A percentile compares a stretch with the other conserved stretches of the same genome.
Evolutionary conservation across 1,139 yeast species (phyloP).

Genomic region (Hyphopichia burtonii): DNA sequence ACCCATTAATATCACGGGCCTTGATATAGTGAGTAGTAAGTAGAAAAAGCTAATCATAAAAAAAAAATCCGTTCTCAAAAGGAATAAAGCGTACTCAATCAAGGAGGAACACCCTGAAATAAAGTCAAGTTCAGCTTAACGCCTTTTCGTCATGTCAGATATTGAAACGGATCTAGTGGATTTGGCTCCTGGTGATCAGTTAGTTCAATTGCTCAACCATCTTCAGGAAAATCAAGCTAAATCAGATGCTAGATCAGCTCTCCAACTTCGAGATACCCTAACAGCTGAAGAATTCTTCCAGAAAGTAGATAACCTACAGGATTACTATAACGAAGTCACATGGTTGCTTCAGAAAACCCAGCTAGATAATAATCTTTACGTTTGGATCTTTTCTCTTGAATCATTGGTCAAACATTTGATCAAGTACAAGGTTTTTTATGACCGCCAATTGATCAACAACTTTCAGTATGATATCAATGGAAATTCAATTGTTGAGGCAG

Average conservation of each 20-base stretch:
- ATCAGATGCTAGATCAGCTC: background rate
- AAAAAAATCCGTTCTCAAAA: too few species aligned
- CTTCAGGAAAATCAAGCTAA: background rate
- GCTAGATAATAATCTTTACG: slow-evolving; percentile 12
- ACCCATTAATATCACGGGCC: background rate
- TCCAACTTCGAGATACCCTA: slow-evolving; percentile 1
- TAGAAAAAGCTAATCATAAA: too few species aligned
- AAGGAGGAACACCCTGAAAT: too few species aligned
- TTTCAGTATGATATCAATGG: slow-evolving; percentile 1
- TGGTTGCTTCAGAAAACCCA: slow-evolving; percentile 13
- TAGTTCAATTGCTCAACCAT: background rate
- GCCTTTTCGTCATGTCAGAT: background rate
- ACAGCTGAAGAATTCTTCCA: slow-evolving; percentile 6
- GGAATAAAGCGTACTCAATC: too few species aligned
- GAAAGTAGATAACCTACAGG: slow-evolving; percentile 18
- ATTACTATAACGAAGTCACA: slow-evolving; percentile 16
- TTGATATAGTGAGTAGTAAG: too few species aligned
- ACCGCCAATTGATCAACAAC: background rate
- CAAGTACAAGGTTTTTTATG: slow-evolving; percentile 11
- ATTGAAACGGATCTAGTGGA: background rate
- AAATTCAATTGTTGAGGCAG: slow-evolving; percentile 3
- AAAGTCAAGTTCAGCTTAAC: too few species aligned
- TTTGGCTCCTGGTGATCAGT: background rate
- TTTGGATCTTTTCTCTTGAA: slow-evolving; percentile 21
- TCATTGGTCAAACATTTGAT: slow-evolving; percentile 10